Conservation (phyloP, 2,329 filamentous ascomycete genomes). For the Talaromyces piceae region DNA sequence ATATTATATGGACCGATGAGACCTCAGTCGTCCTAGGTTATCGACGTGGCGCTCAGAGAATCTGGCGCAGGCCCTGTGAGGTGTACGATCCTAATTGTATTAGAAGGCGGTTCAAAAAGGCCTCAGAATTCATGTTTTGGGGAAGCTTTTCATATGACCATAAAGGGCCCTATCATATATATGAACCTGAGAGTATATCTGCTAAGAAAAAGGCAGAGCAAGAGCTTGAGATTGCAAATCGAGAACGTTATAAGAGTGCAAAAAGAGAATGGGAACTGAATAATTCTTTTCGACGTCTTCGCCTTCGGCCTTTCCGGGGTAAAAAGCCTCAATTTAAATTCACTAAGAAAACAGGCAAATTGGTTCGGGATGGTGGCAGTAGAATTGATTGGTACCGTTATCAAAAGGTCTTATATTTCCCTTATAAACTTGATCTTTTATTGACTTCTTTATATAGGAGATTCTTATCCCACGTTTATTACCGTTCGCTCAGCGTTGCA, state of each 20-base stretch:
- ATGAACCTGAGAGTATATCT: background rate
- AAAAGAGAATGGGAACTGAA: constrained; percentile 14
- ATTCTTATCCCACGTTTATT: background rate
- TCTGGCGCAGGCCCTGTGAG: constrained; percentile 12
- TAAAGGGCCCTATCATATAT: constrained; percentile 21
- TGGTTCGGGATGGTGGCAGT: background rate
- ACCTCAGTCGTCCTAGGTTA: constrained; percentile 13
- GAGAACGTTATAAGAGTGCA: constrained; percentile 7
- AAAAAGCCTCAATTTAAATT: constrained; percentile 13
- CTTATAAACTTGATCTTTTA: background rate
- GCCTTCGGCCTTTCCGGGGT: constrained; percentile 7
- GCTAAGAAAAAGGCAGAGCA: constrained; percentile 2
- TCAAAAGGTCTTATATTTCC: background rate
- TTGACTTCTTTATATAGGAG: background rate
- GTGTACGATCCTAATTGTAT: constrained; percentile 12
- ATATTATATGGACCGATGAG: constrained; percentile 18
- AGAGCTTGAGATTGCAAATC: constrained; percentile 15
- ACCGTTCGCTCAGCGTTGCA: background rate
- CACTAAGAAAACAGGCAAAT: constrained; percentile 3
- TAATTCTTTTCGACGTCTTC: constrained; percentile 12
- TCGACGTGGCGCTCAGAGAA: constrained; percentile 2
- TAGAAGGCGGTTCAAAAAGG: constrained; percentile 12
- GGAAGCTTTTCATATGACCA: constrained; percentile 21
- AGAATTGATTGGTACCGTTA: background rate
- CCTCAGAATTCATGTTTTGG: constrained; percentile 23